Base-by-base conservation (phyloP, 176 grass and related monocot genomes). In the Poa annua region DNA sequence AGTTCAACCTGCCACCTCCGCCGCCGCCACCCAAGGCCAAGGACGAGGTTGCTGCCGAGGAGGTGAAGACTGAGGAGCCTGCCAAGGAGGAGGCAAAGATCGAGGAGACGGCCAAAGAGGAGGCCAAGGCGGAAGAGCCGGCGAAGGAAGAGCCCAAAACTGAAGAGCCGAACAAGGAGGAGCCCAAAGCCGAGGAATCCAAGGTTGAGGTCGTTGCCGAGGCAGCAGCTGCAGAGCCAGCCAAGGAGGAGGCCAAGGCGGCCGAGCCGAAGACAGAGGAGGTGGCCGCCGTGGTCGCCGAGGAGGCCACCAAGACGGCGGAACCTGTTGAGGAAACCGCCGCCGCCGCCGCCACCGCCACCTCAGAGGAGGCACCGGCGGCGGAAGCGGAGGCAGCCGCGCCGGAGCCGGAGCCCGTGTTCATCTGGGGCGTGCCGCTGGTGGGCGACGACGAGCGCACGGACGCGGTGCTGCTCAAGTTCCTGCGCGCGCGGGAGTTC, bases 401-500 rank as follows among this genome's bases (percentile, higher is more conserved):
- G 39, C 42, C 82, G 11, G 86, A 86, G 36, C 79, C 85, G 11
- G 86, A 88, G 36, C 79, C 85, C n/a, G 90, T 95, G 12, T 70
- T 83, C 62, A 93, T 98, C 78, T 95, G 96, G 96, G 96, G 96
- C 1, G 91, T 98, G 44, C 96, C 93, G 16, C 90, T 98, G 16
- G 79, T 93, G 11, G 96, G 93, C 6, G 89, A 95, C 79, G 91
- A 98, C 81, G 91, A 98, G 92, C 68, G 85, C 57, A 90, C 85
- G 22, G 93, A 98, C 42, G 88, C 96, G 25, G 80, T 95, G 64
- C 96, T 98, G 7, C 93, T 98, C 34, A 98, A 98, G 81, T 95
- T 98, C 89, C 93, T 98, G 19, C 93, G 91, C 21, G 96, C 96
- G 2, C 88, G 96, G 3, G 92, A 98, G 82, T 98, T 95, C 87